Evolutionary conservation across 2,329 filamentous ascomycete genomes (phyloP), one percentile per base, ranked within the genome.

Genomic region (Chaetomium strumarium): DNA sequence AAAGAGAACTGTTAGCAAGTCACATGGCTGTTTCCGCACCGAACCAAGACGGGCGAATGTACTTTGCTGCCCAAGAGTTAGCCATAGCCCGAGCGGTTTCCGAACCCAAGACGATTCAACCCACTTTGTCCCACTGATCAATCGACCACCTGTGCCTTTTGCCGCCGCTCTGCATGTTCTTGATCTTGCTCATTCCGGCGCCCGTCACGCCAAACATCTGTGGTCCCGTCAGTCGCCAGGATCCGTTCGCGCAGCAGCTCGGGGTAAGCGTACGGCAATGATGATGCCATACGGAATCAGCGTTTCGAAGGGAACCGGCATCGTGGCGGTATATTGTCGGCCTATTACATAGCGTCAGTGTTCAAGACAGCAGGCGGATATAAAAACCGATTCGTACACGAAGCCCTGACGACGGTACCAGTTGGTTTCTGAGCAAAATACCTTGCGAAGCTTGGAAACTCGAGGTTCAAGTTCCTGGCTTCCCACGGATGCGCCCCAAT

Each of bases 241-340:
- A 24, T 34, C 36, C n/a, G 20, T 46, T 13, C 13, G 40, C 24
- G 34, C 16, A 37, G 33, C 30, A 51, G 42, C 38, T 41, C 53
- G 36, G 47, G 13, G 8, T 51, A 46, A 58, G 55, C 79, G 68
- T 75, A 84, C 81, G 64, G 69, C 74, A 62, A 80, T 68, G 68
- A 84, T 79, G 74, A 85, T 83, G 68, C 72, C 81, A 68, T 84
- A 84, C 40, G 81, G 81, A 69, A 85, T 73, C 60, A 85, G 65
- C 46, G 80, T 72, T 69, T 85, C 81, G 70, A 84, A 85, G 44
- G 81, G 81, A 58, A 85, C 70, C 55, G 78, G 78, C 81, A 85
- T 85, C 49, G 64, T 68, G 69, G 57, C 57, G 55, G 59, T 58
- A 51, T 58, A 51, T 58, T 44, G 31, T 55, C 52, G 50, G 52